Evolutionary conservation across 768 basidiomycete genomes (phyloP).

Genomic region (Amanita polypyramis): DNA sequence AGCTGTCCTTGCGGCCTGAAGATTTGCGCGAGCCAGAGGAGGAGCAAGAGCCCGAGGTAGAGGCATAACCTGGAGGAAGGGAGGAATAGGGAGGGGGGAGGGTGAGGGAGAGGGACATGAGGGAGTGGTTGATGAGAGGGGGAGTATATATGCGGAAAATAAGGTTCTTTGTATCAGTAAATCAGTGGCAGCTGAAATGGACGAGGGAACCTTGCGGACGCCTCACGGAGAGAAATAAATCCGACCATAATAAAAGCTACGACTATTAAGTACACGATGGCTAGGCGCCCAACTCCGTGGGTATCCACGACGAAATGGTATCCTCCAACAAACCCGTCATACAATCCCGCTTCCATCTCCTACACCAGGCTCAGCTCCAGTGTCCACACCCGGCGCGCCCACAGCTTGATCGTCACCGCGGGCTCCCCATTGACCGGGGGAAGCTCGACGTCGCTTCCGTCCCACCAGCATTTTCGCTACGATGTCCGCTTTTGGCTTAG

Average conservation of each 20-base stretch:
- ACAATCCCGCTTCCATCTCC: background rate
- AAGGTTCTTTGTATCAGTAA: conserved; percentile 3
- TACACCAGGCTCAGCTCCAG: conserved; percentile 80
- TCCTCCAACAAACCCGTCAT: background rate
- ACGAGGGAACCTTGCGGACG: conserved; percentile 14
- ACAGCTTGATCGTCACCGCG: conserved; percentile 68
- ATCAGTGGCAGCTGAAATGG: conserved; percentile 7
- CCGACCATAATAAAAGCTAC: background rate
- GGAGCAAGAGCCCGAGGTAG: conserved; percentile 11
- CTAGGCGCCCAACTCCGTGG: background rate
- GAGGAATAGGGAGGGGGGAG: conserved; percentile 11
- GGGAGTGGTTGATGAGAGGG: conserved; percentile 3
- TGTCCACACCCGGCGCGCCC: conserved; percentile 98
- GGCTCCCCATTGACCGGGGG: conserved; percentile 43
- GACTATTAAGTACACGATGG: background rate
- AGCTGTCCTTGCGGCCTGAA: too few species aligned
- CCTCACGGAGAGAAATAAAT: conserved; percentile 16
- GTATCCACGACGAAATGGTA: background rate
- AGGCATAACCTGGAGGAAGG: background rate
- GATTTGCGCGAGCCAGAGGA: conserved; percentile 7
- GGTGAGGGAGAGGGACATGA: conserved; percentile 7
- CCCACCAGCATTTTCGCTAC: conserved; percentile 99
- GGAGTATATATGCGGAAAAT: conserved; percentile 9
- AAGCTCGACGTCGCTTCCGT: conserved; percentile 85
- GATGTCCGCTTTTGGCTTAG: conserved; percentile 8